Percentiles rank a stretch among this genome's conserved stretches.
Evolutionary conservation across 148 eudicot genomes (phyloP).

Genomic region (Rheum nobile): DNA sequence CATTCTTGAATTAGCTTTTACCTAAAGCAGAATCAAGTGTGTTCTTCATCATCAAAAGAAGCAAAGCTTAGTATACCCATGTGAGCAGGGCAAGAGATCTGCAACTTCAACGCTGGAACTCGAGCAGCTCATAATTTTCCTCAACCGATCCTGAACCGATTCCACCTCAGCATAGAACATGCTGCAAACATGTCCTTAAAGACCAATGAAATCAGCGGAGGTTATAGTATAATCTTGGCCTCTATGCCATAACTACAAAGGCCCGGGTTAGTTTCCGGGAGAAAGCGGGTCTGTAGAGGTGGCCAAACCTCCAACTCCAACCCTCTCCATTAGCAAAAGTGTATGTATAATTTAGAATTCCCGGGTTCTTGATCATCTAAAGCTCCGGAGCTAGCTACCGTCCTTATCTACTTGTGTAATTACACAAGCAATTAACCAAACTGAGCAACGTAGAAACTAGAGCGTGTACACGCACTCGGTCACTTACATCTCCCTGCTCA

Average conservation of each 20-base stretch:
- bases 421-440: not conserved
- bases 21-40: too few species aligned
- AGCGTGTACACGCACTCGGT: too few species aligned
- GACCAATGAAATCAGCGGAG: not conserved
- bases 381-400: not conserved
- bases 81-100: too few species aligned
- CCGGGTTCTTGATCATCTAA: not conserved
- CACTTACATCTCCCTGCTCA: not conserved
- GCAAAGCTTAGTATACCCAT: too few species aligned
- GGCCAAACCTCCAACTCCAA: not conserved
- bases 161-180: too few species aligned
- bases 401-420: slow-evolving; percentile 1
- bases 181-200: too few species aligned
- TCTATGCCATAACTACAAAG: not conserved
- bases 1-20: too few species aligned
- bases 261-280: not conserved
- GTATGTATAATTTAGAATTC: not conserved
- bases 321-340: not conserved
- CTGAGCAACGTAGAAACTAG: too few species aligned
- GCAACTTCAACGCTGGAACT: too few species aligned
- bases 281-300: not conserved
- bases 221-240: not conserved
- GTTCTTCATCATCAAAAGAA: too few species aligned
- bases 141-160: too few species aligned
- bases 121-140: too few species aligned